Percentiles rank a stretch among this genome's conserved stretches.
phyloP scores from a whole-genome alignment of 495 filamentous ascomycete genomes.

The Alectoria sarmentosa region DNA sequence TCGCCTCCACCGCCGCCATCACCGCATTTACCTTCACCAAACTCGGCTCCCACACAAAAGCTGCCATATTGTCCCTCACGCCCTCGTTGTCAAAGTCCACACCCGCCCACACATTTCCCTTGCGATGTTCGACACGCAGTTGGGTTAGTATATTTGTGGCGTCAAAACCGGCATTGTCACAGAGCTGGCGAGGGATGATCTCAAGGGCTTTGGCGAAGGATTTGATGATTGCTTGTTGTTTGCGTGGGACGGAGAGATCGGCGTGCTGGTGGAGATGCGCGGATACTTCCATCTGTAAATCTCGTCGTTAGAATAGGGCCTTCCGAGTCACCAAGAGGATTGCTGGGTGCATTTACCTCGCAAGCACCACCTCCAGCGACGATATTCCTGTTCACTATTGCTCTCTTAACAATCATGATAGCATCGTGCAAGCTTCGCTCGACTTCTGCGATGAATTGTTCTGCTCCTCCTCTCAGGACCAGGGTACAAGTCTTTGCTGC shows the following conservation, averaged over 20 bases:
- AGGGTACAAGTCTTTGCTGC: conserved; percentile 95
- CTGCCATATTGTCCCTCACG: conserved; percentile 83
- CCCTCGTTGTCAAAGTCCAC: conserved; percentile 93
- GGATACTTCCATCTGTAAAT: conserved; percentile 74
- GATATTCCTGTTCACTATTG: conserved; percentile 86
- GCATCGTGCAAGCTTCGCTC: conserved; percentile 96
- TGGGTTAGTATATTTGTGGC: conserved; percentile 95
- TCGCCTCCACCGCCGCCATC: conserved; percentile 89
- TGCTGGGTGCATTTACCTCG: conserved; percentile 41
- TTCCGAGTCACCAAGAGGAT: not conserved
- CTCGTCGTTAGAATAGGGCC: not conserved
- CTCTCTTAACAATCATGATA: conserved; percentile 99
- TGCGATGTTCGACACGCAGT: conserved; percentile 87
- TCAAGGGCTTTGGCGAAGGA: conserved; percentile 95
- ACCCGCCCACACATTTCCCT: conserved; percentile 86
- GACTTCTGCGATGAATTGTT: conserved; percentile 98
- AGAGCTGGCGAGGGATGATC: conserved; percentile 92
- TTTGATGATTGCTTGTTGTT: conserved; percentile 97
- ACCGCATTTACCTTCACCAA: conserved; percentile 97
- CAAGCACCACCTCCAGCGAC: conserved; percentile 91
- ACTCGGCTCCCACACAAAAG: conserved; percentile 94
- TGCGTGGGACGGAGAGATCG: conserved; percentile 84
- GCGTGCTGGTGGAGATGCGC: conserved; percentile 87
- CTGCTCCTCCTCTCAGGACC: conserved; percentile 88
- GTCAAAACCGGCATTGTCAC: conserved; percentile 97